Conservation (phyloP, 2,329 filamentous ascomycete species). For the Apiospora hydei region DNA sequence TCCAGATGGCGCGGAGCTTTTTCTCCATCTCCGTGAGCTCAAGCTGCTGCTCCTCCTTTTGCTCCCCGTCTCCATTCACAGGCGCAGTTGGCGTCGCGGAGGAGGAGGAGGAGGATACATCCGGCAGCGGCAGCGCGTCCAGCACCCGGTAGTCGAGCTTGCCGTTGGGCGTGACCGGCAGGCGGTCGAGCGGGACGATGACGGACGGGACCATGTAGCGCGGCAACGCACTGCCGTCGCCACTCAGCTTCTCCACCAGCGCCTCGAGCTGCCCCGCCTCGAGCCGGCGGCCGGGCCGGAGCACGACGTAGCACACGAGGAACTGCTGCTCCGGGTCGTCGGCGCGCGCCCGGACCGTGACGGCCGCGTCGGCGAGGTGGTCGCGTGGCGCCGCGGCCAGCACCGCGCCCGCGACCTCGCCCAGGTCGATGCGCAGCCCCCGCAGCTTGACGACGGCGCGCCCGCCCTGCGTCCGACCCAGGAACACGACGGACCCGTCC, state of each 20-base stretch:
- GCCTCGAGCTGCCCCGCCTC: background rate
- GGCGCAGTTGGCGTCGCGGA: too few relatives aligned
- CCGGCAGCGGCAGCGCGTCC: background rate
- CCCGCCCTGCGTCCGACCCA: slow-evolving; percentile 45
- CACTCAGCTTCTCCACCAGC: background rate
- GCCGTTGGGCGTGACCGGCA: background rate
- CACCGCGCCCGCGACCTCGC: slow-evolving; percentile 46
- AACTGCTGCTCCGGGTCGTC: background rate
- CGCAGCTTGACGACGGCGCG: slow-evolving; percentile 49
- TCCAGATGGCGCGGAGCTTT: background rate
- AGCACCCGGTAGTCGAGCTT: background rate
- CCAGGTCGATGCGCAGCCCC: slow-evolving; percentile 51
- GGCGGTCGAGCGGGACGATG: background rate
- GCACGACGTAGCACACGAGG: background rate
- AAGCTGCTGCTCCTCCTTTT: background rate
- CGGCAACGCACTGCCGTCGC: background rate
- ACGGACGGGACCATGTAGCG: background rate
- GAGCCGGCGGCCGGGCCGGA: background rate
- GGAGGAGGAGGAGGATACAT: too few relatives aligned
- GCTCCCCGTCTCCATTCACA: too few relatives aligned
- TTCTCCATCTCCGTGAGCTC: background rate
- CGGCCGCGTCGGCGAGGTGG: background rate
- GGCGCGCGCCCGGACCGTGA: background rate
- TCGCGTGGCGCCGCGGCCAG: background rate
- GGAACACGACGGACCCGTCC: slow-evolving; percentile 41